phyloP scores from a whole-genome alignment of 192 early-diverging fungal species.

The Coemansia aciculifera region DNA sequence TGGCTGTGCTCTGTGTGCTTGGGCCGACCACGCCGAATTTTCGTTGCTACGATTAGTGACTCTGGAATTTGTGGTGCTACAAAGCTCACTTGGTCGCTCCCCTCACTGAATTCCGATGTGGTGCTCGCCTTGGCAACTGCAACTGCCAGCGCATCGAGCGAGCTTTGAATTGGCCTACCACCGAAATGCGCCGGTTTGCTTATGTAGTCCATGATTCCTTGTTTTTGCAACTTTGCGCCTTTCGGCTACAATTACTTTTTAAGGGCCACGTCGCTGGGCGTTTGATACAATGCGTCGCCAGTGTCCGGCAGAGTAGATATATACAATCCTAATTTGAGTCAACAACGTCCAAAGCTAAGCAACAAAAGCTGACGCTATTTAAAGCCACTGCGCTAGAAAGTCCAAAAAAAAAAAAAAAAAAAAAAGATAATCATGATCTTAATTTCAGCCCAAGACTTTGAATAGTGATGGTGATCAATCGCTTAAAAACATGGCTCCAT shows the following conservation, averaged over 20 bases:
- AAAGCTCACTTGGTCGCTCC: conserved; percentile 15
- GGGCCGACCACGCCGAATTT: conserved; percentile 51
- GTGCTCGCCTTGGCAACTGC: conserved; percentile 27
- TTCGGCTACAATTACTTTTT: no score
- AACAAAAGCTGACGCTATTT: not conserved
- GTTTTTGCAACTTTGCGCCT: not conserved
- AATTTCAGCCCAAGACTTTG: not conserved
- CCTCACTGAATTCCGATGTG: conserved; percentile 7
- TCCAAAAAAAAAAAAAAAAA: conserved; percentile 15
- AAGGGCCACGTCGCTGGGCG: not conserved
- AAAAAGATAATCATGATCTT: not conserved
- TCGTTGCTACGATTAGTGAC: conserved; percentile 42
- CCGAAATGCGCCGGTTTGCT: not conserved
- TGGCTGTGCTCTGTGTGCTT: conserved; percentile 28
- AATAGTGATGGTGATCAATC: no score
- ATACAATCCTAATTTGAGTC: not conserved
- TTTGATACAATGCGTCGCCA: not conserved
- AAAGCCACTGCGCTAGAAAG: not conserved
- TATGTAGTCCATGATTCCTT: conserved; percentile 2
- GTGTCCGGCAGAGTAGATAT: not conserved
- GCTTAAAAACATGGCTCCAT: no score
- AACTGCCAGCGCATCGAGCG: conserved; percentile 35
- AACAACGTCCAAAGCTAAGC: not conserved
- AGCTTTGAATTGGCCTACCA: conserved; percentile 1
- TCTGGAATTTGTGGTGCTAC: conserved; percentile 47